A percentile compares a stretch with the other conserved stretches of the same genome.
These are phyloP conservation scores for Decorospora gaudefroyi DNA, from an alignment of 2,329 filamentous ascomycete genomes.

Conservation along the genomic window DNA sequence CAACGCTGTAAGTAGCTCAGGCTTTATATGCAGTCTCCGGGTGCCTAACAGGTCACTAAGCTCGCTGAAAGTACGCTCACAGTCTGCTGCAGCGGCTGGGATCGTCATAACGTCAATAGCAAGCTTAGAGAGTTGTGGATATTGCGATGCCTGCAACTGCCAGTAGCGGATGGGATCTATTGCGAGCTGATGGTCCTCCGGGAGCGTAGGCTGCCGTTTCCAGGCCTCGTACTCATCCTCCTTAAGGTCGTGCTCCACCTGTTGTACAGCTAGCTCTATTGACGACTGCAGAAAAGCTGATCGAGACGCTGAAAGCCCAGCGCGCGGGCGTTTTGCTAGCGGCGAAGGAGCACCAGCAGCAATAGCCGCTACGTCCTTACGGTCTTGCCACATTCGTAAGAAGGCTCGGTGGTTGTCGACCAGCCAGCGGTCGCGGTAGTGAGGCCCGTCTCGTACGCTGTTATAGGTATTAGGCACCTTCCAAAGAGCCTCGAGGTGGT, in stretches of 20 bases:
- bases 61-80: too few species aligned
- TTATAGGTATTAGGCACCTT: neutral
- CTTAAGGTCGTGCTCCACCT: neutral
- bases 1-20: too few species aligned
- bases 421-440: neutral
- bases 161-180: too few species aligned
- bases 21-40: too few species aligned
- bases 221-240: too few species aligned
- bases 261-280: neutral
- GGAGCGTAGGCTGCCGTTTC: too few species aligned
- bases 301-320: neutral
- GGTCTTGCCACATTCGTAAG: neutral
- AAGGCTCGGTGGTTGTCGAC: neutral
- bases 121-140: too few species aligned
- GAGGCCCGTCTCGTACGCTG: neutral
- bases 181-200: too few species aligned
- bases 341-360: neutral
- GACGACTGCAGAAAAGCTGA: neutral
- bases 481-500: neutral
- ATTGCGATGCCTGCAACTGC: too few species aligned
- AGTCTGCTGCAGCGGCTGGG: too few species aligned
- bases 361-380: neutral
- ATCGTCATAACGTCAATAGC: too few species aligned
- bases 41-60: too few species aligned
- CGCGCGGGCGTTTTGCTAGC: neutral